A percentile compares a stretch with the other conserved stretches of the same genome.
Conservation (phyloP, 257 asterid genomes). For the Ajuga chamaepitys region DNA sequence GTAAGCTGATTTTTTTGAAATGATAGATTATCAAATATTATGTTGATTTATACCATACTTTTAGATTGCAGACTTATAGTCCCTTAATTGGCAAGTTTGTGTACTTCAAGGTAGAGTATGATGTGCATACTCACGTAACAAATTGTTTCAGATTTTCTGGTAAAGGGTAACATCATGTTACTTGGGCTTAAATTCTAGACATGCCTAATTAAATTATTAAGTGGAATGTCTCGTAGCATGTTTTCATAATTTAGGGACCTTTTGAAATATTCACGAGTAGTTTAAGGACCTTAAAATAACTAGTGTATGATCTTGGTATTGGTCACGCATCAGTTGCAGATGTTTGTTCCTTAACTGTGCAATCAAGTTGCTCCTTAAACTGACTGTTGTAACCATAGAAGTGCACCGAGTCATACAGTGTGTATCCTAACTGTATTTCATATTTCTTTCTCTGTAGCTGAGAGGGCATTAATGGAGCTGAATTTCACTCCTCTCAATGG, state of each 20-base stretch:
- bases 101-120: not conserved
- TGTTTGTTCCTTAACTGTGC: not conserved
- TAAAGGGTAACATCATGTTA: not conserved
- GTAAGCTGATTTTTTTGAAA: no score
- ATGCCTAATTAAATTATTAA: no score
- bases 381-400: not conserved
- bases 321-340: not conserved
- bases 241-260: no score
- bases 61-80: not conserved
- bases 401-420: not conserved
- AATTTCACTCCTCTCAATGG: constrained; percentile 89
- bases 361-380: not conserved
- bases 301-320: no score
- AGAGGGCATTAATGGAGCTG: constrained; percentile 63
- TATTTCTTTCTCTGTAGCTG: constrained; percentile 41
- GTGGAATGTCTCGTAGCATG: no score
- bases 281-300: no score
- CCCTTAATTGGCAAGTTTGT: not conserved
- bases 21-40: not conserved
- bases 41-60: not conserved
- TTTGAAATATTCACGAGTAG: no score
- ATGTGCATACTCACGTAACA: not conserved
- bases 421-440: not conserved
- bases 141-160: not conserved
- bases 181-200: not conserved